A percentile compares a stretch with the other conserved stretches of the same genome.
phyloP scores from a whole-genome alignment of 2,329 filamentous ascomycete species.

The Chalaropsis thielavioides region DNA sequence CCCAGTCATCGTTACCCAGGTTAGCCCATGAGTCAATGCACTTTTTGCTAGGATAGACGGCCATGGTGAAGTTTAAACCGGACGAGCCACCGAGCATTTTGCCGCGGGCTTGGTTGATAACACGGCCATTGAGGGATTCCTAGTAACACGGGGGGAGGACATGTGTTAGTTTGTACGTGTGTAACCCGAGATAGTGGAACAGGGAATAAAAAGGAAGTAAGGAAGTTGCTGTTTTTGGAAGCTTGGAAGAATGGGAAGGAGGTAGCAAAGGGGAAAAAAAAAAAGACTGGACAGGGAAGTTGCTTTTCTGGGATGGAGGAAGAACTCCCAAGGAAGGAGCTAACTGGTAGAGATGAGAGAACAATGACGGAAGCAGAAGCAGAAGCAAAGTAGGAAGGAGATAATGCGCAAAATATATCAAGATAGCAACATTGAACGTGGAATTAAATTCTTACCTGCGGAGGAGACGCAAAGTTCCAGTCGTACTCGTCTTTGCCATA shows the following conservation, averaged over 20 bases:
- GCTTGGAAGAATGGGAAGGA: neutral
- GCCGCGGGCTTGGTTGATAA: slow-evolving; percentile 30
- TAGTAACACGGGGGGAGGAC: neutral
- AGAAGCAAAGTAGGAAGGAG: slow-evolving; percentile 1
- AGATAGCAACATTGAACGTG: neutral
- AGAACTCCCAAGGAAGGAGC: neutral
- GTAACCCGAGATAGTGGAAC: neutral
- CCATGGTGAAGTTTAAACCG: slow-evolving; percentile 45
- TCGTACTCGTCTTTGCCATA: slow-evolving; percentile 18
- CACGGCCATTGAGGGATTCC: slow-evolving; percentile 18
- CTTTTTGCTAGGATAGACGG: slow-evolving; percentile 13
- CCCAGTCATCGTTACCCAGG: slow-evolving; percentile 23
- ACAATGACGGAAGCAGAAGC: neutral
- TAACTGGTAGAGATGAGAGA: neutral
- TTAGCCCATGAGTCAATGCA: slow-evolving; percentile 20
- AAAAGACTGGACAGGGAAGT: neutral
- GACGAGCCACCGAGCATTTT: slow-evolving; percentile 45
- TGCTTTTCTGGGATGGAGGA: neutral
- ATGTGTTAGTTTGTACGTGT: slow-evolving; percentile 8
- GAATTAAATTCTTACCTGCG: slow-evolving; percentile 8
- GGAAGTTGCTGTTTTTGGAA: neutral
- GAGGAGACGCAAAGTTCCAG: slow-evolving; percentile 16
- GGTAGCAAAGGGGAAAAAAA: neutral
- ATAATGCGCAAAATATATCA: neutral
- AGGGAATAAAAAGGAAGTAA: neutral